Base-by-base conservation (phyloP, 106 monocot genomes). In the Triglochin maritima region DNA sequence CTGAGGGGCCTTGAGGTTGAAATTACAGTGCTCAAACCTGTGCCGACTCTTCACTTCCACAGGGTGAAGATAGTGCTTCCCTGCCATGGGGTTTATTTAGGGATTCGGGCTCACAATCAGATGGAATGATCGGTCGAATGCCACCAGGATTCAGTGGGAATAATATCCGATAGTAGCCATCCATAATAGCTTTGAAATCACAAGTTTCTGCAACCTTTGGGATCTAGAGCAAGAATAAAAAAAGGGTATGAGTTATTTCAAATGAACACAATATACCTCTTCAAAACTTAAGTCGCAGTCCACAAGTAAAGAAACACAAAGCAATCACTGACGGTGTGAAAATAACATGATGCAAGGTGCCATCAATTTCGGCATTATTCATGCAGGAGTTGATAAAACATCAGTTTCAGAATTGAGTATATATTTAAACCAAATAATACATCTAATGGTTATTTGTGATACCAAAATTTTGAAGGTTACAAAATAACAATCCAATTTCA, bases 71-170 rank as follows among this genome's bases (percentile, higher is more conserved):
- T 8, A 69, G 57, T 46, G 15, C 6, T 57, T 69, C 46, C 57
- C 68, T 69, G 12, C 56, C 56, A 78, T 90, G 94, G 8, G 87
- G 85, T 66, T 68, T 66, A 29, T 78, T 80, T 53, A 95, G 83
- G 17, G 17, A 68, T 17, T 85, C 81, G 2, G 59, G 71, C 55
- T 79, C 44, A 16, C 81, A 90, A 51, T 9, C 85, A 13, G 68
- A 79, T 9, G 94, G 94, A 43, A 79, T 60, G 12, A 81, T 60
- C 45, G 94, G 94, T 29, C 71, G 77, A 66, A 95, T 95, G 65
- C 79, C 68, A 6, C 94, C 75, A 10, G 94, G 94, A 60, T 95
- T 95, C 56, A 95, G 66, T 0, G 94, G 94, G 70, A 95, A 95
- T 43, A 95, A 71, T 44, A 78, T 83, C n/a, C 58, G 41, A 65